Conservation (phyloP, 2,329 filamentous ascomycete species). For the Aureobasidium uvarum region DNA sequence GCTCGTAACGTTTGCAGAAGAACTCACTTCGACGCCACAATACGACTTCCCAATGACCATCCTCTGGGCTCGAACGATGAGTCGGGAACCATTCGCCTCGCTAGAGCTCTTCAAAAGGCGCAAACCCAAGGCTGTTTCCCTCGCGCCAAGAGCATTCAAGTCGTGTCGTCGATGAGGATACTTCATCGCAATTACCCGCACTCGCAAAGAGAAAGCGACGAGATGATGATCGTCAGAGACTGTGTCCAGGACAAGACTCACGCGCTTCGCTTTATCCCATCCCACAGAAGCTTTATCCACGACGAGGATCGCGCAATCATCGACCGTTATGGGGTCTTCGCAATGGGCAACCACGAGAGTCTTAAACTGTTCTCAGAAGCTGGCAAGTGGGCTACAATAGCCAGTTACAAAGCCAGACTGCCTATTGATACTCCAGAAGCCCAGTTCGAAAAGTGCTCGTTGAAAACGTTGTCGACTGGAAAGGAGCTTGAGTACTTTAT, state of each 20-base stretch:
- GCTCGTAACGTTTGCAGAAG: constrained; percentile 5
- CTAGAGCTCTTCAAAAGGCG: neutral
- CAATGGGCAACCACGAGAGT: neutral
- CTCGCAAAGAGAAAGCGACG: neutral
- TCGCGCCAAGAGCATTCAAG: neutral
- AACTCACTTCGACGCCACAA: neutral
- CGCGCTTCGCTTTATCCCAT: neutral
- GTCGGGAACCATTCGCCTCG: neutral
- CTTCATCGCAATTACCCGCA: neutral
- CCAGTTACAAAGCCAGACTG: constrained; percentile 1
- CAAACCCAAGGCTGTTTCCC: neutral
- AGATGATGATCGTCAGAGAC: constrained; percentile 13
- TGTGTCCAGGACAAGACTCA: neutral
- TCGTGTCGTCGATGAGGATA: neutral
- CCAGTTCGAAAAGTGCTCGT: neutral
- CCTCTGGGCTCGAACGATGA: neutral
- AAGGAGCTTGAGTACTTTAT: neutral
- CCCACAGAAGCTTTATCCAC: neutral
- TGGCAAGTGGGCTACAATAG: neutral
- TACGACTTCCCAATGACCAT: neutral
- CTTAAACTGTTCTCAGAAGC: neutral
- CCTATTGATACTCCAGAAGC: neutral
- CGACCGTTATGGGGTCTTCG: neutral
- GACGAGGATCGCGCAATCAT: neutral
- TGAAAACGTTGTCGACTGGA: neutral